Conservation (phyloP, 441 rosid species). For the Macaranga tanarius region DNA sequence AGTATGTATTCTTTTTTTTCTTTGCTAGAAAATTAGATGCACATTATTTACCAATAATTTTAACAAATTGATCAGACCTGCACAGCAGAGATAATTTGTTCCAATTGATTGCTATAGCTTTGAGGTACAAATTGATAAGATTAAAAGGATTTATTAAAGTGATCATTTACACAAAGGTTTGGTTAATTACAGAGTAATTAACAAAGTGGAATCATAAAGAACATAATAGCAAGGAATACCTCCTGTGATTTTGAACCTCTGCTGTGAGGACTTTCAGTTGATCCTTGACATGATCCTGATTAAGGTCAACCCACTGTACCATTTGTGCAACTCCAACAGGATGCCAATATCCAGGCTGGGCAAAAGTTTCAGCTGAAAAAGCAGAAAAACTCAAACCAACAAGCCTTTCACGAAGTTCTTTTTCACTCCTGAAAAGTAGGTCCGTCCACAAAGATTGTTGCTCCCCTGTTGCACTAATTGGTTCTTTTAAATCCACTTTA, state of each 20-base stretch:
- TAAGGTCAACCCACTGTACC: slow-evolving; percentile 65
- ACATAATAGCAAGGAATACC: slow-evolving; percentile 33
- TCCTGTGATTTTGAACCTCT: slow-evolving; percentile 40
- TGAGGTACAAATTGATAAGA: too few relatives aligned
- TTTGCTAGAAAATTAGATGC: too few relatives aligned
- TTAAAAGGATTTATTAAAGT: too few relatives aligned
- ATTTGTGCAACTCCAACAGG: slow-evolving; percentile 73
- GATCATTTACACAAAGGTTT: too few relatives aligned
- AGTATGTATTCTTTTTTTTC: too few relatives aligned
- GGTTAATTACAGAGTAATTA: neutral
- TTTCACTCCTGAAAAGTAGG: slow-evolving; percentile 64
- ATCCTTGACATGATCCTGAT: slow-evolving; percentile 30
- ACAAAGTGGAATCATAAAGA: neutral
- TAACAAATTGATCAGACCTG: neutral
- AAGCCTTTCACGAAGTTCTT: slow-evolving; percentile 78
- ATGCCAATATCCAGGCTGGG: slow-evolving; percentile 44
- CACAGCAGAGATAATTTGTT: neutral
- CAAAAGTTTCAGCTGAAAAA: slow-evolving; percentile 26
- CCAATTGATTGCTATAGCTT: neutral
- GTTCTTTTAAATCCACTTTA: slow-evolving; percentile 32
- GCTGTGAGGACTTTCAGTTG: slow-evolving; percentile 47
- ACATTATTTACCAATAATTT: neutral
- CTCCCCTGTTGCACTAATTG: slow-evolving; percentile 31
- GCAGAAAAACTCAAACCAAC: slow-evolving; percentile 62
- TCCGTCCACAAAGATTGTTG: slow-evolving; percentile 51